Conservation (phyloP, 2,329 filamentous ascomycete species). For the Didymosphaeria variabile region DNA sequence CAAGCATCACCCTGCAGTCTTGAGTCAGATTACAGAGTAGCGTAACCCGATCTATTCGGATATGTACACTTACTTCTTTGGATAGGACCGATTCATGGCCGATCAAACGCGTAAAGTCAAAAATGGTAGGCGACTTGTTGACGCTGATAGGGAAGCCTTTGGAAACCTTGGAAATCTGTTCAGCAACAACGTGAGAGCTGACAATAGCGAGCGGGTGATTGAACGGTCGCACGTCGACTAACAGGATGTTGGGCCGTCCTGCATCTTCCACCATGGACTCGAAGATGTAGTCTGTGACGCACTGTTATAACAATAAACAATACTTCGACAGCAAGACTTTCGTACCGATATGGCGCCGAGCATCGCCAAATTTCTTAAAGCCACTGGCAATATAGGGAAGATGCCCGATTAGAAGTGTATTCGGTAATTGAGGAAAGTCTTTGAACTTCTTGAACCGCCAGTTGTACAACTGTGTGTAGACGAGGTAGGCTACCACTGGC, state of each 20-base stretch:
- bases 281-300: conserved; percentile 43
- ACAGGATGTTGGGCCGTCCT: conserved; percentile 38
- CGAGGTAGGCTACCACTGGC: conserved; percentile 27
- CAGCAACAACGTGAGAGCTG: conserved; percentile 44
- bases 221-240: conserved; percentile 45
- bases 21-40: neutral
- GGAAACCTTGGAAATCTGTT: conserved; percentile 42
- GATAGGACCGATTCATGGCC: conserved; percentile 40
- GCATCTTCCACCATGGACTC: conserved; percentile 37
- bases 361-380: conserved; percentile 36
- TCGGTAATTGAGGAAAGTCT: conserved; percentile 32
- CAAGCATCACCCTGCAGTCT: conserved; percentile 36
- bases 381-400: conserved; percentile 36
- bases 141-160: conserved; percentile 43
- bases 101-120: conserved; percentile 31
- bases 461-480: conserved; percentile 32
- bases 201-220: conserved; percentile 36
- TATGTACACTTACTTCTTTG: conserved; percentile 26
- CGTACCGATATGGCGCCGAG: conserved; percentile 39
- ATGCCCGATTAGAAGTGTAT: conserved; percentile 39
- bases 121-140: conserved; percentile 46
- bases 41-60: neutral
- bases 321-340: neutral
- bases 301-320: conserved; percentile 6
- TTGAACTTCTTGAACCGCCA: conserved; percentile 41